phyloP scores from a whole-genome alignment of 2,329 filamentous ascomycete species.

The Penicillium paneum region DNA sequence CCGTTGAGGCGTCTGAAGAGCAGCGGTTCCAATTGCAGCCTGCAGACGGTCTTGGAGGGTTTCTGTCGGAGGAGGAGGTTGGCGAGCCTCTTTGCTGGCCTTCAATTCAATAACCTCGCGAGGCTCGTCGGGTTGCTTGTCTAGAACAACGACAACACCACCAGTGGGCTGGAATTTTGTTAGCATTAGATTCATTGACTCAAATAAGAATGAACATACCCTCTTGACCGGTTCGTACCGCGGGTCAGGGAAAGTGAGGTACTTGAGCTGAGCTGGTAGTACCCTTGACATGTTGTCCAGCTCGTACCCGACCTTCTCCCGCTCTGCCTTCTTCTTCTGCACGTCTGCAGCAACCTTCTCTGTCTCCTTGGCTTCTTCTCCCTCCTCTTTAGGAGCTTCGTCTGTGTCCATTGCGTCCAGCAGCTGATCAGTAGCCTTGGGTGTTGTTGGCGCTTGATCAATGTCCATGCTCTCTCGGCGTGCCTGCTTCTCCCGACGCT shows the following conservation, averaged over 20 bases:
- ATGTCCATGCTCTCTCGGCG: constrained; percentile 94
- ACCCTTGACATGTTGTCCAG: constrained; percentile 97
- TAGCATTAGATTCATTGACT: constrained; percentile 34
- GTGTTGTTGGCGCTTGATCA: constrained; percentile 72
- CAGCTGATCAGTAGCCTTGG: constrained; percentile 59
- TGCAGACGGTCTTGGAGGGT: constrained; percentile 45
- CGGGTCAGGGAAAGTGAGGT: constrained; percentile 84
- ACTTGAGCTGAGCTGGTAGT: constrained; percentile 87
- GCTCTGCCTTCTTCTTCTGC: constrained; percentile 84
- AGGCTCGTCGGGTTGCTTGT: constrained; percentile 73
- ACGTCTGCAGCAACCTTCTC: constrained; percentile 60
- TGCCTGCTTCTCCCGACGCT: constrained; percentile 89
- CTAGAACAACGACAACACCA: constrained; percentile 85
- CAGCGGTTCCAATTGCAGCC: constrained; percentile 35
- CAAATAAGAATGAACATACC: constrained; percentile 51
- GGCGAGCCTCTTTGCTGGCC: constrained; percentile 65
- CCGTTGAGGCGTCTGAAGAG: constrained; percentile 34
- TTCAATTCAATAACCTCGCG: constrained; percentile 87
- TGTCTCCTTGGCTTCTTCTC: constrained; percentile 54
- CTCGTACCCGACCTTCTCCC: constrained; percentile 95
- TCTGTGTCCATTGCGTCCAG: constrained; percentile 82
- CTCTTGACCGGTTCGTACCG: constrained; percentile 93
- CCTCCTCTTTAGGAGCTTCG: constrained; percentile 59
- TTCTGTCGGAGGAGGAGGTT: constrained; percentile 43
- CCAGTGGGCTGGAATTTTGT: constrained; percentile 70